A percentile compares a stretch with the other conserved stretches of the same genome.
Conservation (phyloP, 2,329 filamentous ascomycete genomes). For the Cladosporium cucumerinum region DNA sequence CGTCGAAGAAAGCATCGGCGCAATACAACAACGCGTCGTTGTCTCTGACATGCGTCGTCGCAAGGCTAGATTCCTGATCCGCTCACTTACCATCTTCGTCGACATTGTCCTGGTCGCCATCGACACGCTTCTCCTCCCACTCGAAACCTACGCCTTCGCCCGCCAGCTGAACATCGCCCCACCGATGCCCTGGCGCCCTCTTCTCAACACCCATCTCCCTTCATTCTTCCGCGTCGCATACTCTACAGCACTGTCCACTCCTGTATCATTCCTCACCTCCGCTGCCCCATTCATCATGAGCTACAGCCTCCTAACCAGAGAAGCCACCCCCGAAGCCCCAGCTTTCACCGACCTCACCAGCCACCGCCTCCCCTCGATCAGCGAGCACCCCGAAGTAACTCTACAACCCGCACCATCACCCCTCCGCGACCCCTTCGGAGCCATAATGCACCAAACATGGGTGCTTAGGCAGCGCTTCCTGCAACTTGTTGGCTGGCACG, state of each 20-base stretch:
- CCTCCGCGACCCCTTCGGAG: slow-evolving; percentile 24
- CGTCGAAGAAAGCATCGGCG: slow-evolving; percentile 21
- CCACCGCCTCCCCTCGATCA: slow-evolving; percentile 24
- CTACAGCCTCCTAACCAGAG: slow-evolving; percentile 8
- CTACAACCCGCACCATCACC: background rate
- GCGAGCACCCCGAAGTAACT: slow-evolving; percentile 13
- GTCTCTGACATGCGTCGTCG: slow-evolving; percentile 15
- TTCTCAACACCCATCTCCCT: slow-evolving; percentile 19
- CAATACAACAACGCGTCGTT: slow-evolving; percentile 19
- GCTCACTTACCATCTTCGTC: slow-evolving; percentile 17
- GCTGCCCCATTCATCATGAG: slow-evolving; percentile 19
- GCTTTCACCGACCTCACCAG: slow-evolving; percentile 23
- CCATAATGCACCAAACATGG: slow-evolving; percentile 25
- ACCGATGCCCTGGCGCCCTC: slow-evolving; percentile 21
- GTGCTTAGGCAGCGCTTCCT: slow-evolving; percentile 20
- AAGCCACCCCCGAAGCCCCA: slow-evolving; percentile 4
- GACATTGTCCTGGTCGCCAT: slow-evolving; percentile 21
- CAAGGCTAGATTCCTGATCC: slow-evolving; percentile 19
- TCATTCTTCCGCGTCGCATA: slow-evolving; percentile 22
- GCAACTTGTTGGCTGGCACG: slow-evolving; percentile 24
- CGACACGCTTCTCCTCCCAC: slow-evolving; percentile 27
- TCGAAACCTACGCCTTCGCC: slow-evolving; percentile 26
- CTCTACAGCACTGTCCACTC: slow-evolving; percentile 16
- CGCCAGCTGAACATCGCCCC: slow-evolving; percentile 29
- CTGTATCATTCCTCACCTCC: background rate